Evolutionary conservation across 1,284 basidiomycete genomes (phyloP), one percentile per base, ranked within the genome.

Genomic region (Cutaneotrichosporon cutaneum): DNA sequence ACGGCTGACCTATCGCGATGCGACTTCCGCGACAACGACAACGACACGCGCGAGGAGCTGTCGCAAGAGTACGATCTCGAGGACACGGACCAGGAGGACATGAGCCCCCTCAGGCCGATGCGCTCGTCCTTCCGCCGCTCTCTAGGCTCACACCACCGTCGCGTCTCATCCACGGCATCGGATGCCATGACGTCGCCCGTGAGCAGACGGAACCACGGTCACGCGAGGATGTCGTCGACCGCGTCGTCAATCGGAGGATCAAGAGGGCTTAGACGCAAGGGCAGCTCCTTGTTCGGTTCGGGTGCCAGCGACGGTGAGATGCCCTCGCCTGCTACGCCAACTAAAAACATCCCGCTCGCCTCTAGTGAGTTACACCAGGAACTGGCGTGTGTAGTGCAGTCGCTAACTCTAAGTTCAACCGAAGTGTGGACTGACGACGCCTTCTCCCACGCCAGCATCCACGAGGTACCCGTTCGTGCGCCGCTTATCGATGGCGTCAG

Each of bases 211-310:
- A 51, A 52, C 24, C 51, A 21, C 27, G 51, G 62, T 27, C 56
- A 68, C 54, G 48, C 54, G n/a, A 45, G 65, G 26, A 54, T 61
- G 27, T 58, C 61, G 0, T 66, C 64, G 7, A 63, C 63, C 8
- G 61, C 61, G 2, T 66, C 55, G 59, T 69, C 68, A 21, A 69
- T 67, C 42, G 67, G 68, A 26, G 64, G 64, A 7, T 64, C 67
- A 14, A 65, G 75, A 16, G 78, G 78, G 2, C 59, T 80, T 60
- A 65, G 77, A n/a, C 60, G 77, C 26, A 80, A 80, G 62, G 72
- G 75, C 8, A 78, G 77, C 48, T 63, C 70, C 13, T 72, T 79
- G 73, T 79, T 77, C 56, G 71, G 62, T 24, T 76, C 74, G 3
- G 69, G 61, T n/a, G 69, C 70, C 10, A 76, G 72, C 64, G 62